These are phyloP conservation scores for Trichophyton equinum DNA, from an alignment of 2,329 filamentous ascomycete species.

Conservation along the genomic window DNA sequence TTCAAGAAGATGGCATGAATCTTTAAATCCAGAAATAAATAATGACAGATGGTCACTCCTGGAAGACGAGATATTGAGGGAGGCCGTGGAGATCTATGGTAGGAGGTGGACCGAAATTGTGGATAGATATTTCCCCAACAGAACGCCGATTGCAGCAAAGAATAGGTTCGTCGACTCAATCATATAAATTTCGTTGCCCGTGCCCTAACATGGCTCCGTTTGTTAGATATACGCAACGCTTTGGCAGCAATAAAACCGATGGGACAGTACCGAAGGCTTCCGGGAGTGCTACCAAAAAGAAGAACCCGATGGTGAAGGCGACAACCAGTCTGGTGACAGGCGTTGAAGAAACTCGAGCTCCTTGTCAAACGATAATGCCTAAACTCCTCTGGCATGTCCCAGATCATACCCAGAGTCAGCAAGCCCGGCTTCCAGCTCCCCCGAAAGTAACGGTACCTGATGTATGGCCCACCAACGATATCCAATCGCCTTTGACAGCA, in stretches of 20 bases:
- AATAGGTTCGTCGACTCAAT: background rate
- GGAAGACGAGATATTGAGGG: slow-evolving; percentile 5
- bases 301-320: background rate
- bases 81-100: slow-evolving; percentile 4
- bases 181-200: background rate
- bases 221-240: slow-evolving; percentile 6
- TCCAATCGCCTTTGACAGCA: background rate
- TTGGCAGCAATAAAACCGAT: background rate
- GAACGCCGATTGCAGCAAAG: slow-evolving; percentile 6
- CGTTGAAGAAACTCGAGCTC: background rate
- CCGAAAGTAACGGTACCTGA: background rate
- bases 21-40: slow-evolving; percentile 5
- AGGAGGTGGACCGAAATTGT: slow-evolving; percentile 5
- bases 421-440: background rate
- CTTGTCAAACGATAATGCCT: slow-evolving; percentile 4
- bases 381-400: slow-evolving; percentile 6
- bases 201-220: background rate
- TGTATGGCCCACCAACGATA: background rate
- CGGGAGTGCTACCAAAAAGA: background rate
- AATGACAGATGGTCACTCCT: slow-evolving; percentile 7
- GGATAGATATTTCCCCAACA: slow-evolving; percentile 5
- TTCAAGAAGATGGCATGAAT: slow-evolving; percentile 5
- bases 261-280: background rate
- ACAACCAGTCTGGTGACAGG: background rate
- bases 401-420: slow-evolving; percentile 5